Base-by-base conservation (phyloP, 2,329 filamentous ascomycete genomes). In the Colletotrichum tanaceti region DNA sequence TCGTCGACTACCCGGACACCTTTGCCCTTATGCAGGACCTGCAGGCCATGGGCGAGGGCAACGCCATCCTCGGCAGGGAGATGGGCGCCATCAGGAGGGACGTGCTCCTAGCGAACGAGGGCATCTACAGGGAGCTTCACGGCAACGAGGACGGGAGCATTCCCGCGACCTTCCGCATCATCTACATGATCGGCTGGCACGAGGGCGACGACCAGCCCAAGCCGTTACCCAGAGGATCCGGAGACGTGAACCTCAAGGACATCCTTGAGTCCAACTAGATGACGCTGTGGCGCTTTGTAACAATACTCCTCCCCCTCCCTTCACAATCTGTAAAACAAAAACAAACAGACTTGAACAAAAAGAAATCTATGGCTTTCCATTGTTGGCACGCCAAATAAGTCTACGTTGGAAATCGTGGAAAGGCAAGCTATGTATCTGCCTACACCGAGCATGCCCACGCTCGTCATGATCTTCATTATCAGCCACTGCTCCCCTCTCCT, bases 121-220 rank as follows among this genome's bases (percentile, higher is more conserved):
- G 89, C 47, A 97, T 99, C 65, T 99, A 99, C 78, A 87, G 89
- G 55, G 90, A 91, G 76, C 81, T 99, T 65, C 94, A 99, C 79
- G 94, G 93, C 20, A 94, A 97, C 74, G 86, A 90, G 50, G 91
- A 93, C 74, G 91, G 87, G 22, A 88, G 83, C 1, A 85, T 96
- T 70, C 96, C 96, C 0, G 96, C 96, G 1, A 99, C 96, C 0
- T 99, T 98, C 77, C 87, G 96, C 73, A 86, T 97, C 73, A 98
- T 99, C 70, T 97, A 96, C 79, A 98, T 98, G 94, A 99, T 99
- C 79, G 96, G 96, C 0, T 99, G 96, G 96, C 97, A 95, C 77
- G 92, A 94, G 73, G 91, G 92, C 2, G 86, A 87, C 38, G 88
- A 90, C 61, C 94, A 98, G 80, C 85, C 90, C 2, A 85, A 95